These are phyloP conservation scores for Tagetes erecta DNA, from an alignment of 129 eudicot species.

Conservation along the genomic window DNA sequence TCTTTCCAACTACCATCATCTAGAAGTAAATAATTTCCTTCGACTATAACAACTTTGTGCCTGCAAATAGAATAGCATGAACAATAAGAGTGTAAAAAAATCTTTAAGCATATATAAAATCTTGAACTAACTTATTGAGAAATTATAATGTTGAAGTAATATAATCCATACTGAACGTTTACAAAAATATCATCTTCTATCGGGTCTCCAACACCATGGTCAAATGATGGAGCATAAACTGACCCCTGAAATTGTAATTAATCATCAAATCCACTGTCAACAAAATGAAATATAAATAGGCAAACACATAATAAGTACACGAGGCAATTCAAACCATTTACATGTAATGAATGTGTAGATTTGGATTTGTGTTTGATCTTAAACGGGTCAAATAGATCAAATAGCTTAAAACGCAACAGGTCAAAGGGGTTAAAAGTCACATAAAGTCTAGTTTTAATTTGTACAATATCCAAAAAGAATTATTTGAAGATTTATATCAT, in stretches of 20 bases:
- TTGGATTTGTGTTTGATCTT: conserved; percentile 9
- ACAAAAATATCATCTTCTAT: conserved; percentile 87
- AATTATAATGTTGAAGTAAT: conserved; percentile 10
- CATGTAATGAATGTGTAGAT: neutral
- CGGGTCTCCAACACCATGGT: conserved; percentile 98
- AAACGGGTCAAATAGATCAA: neutral
- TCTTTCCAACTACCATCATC: conserved; percentile 86
- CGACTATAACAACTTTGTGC: conserved; percentile 94
- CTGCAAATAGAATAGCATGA: conserved; percentile 44
- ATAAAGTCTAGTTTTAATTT: conserved; percentile 1
- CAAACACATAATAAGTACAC: neutral
- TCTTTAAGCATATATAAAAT: conserved; percentile 12
- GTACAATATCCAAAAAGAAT: neutral
- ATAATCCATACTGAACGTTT: conserved; percentile 66
- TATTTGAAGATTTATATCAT: neutral
- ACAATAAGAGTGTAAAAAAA: neutral
- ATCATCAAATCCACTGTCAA: conserved; percentile 1
- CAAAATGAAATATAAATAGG: neutral
- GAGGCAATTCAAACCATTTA: neutral
- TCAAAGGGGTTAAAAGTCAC: neutral
- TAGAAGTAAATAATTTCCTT: conserved; percentile 87
- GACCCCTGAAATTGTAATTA: conserved; percentile 58
- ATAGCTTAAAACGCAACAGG: neutral
- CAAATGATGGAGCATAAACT: conserved; percentile 92
- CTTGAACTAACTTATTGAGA: conserved; percentile 1